Base-by-base conservation (phyloP, 2,329 filamentous ascomycete genomes). In the Aspergillus melleus region DNA sequence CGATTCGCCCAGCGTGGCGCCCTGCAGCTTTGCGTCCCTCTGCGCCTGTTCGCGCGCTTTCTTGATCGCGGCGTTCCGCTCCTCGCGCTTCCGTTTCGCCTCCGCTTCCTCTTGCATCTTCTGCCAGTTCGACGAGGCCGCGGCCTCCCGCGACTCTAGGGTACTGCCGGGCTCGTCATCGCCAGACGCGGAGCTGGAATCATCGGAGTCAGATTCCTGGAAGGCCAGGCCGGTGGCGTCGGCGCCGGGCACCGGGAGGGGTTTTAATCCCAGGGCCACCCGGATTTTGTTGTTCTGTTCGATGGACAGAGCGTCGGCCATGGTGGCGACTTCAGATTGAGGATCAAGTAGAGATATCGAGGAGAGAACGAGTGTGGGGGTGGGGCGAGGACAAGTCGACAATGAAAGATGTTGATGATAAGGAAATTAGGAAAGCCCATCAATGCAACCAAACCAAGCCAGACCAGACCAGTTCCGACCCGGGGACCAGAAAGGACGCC, bases 221-320 rank as follows among this genome's bases (percentile, higher is more conserved):
- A 89, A 89, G 22, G 80, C 74, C 2, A 85, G 86, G 56, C 85
- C 86, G 26, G 71, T 68, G 61, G 74, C 66, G 63, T 76, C 75
- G 56, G 80, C 76, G 66, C 91, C 91, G 26, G 93, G 90, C 11
- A 96, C 90, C 24, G 92, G 91, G 70, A 98, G 81, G 26, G 92
- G 93, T 73, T 94, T 91, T 82, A 97, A 87, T 72, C 94, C 94
- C 80, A 97, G 87, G 53, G 92, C 91, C 69, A 89, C 83, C 70
- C 94, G 92, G 71, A 97, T 89, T 73, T 93, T 90, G 80, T 98
- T 98, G 66, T 91, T 92, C 83, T 97, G 92, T 77, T 96, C 91
- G 72, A 98, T 93, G 29, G 90, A 89, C 49, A 91, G 86, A 68
- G 87, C 74, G 72, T 81, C 79, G 61, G 80, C 73, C 79, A 81